Percentiles rank a stretch among this genome's conserved stretches.
Conservation (phyloP, 768 basidiomycete genomes). For the Pleurotus ostreatus region DNA sequence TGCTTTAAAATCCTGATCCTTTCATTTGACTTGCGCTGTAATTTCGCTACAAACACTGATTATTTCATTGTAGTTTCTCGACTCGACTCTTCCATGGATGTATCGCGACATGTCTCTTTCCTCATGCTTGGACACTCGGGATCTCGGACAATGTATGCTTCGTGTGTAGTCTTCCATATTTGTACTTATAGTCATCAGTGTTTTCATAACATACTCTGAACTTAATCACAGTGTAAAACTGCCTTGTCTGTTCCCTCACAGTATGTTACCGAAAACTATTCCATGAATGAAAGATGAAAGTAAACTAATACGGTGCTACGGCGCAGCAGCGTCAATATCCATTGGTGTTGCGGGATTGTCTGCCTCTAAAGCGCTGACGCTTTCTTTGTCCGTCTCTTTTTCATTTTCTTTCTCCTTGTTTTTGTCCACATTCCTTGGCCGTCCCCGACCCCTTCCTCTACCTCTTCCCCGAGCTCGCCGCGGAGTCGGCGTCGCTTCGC, state of each 20-base stretch:
- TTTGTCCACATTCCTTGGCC: constrained; percentile 21
- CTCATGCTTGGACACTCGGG: not conserved
- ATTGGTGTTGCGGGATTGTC: constrained; percentile 24
- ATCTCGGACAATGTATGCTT: not conserved
- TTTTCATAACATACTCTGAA: too few relatives aligned
- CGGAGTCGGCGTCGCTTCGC: constrained; percentile 25
- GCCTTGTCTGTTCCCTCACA: too few relatives aligned
- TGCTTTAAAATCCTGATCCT: constrained; percentile 45
- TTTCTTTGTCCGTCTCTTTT: constrained; percentile 18
- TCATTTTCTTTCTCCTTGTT: constrained; percentile 24
- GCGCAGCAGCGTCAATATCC: constrained; percentile 10
- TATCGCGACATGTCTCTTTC: not conserved
- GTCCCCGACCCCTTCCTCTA: constrained; percentile 30
- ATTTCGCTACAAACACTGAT: not conserved
- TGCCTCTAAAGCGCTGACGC: constrained; percentile 18
- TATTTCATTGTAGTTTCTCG: not conserved
- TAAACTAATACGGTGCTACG: too few relatives aligned
- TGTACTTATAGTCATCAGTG: not conserved
- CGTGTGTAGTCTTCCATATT: not conserved
- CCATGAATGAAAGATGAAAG: too few relatives aligned
- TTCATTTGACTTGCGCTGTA: not conserved
- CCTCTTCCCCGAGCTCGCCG: constrained; percentile 28
- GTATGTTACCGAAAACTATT: too few relatives aligned
- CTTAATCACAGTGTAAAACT: too few relatives aligned
- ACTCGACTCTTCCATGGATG: not conserved